Conservation (phyloP, 768 basidiomycete genomes). For the Boletus fagicola region DNA sequence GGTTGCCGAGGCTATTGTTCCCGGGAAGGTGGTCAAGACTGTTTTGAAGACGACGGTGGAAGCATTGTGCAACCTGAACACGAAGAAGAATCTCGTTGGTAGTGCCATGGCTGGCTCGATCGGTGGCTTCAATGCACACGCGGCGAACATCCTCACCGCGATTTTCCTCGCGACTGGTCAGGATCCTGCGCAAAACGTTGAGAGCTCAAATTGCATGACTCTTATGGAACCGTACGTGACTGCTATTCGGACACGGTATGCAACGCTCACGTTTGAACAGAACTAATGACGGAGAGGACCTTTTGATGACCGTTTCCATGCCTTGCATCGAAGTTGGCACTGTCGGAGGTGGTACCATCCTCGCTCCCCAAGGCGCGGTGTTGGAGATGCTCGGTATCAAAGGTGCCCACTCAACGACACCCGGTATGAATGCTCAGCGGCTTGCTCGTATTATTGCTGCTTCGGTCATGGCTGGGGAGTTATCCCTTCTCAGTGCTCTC, state of each 20-base stretch:
- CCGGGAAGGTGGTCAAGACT: slow-evolving; percentile 81
- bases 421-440: slow-evolving; percentile 85
- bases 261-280: slow-evolving; percentile 38
- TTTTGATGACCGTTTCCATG: slow-evolving; percentile 94
- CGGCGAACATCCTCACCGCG: slow-evolving; percentile 95
- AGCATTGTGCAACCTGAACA: slow-evolving; percentile 84
- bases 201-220: slow-evolving; percentile 98
- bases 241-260: slow-evolving; percentile 3
- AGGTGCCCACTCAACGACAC: slow-evolving; percentile 82
- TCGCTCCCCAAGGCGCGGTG: slow-evolving; percentile 85
- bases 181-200: slow-evolving; percentile 98
- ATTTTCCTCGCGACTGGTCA: slow-evolving; percentile 96
- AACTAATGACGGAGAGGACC: slow-evolving; percentile 83
- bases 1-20: slow-evolving; percentile 91
- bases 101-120: slow-evolving; percentile 98
- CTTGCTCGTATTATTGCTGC: slow-evolving; percentile 90
- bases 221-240: slow-evolving; percentile 90
- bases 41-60: slow-evolving; percentile 96
- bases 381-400: slow-evolving; percentile 92
- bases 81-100: slow-evolving; percentile 96
- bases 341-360: slow-evolving; percentile 93
- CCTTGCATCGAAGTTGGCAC: slow-evolving; percentile 99
- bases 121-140: slow-evolving; percentile 98
- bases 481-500: slow-evolving; percentile 87
- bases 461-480: slow-evolving; percentile 96